phyloP scores from a whole-genome alignment of 495 filamentous ascomycete genomes.

The Neurospora tetrasperma region DNA sequence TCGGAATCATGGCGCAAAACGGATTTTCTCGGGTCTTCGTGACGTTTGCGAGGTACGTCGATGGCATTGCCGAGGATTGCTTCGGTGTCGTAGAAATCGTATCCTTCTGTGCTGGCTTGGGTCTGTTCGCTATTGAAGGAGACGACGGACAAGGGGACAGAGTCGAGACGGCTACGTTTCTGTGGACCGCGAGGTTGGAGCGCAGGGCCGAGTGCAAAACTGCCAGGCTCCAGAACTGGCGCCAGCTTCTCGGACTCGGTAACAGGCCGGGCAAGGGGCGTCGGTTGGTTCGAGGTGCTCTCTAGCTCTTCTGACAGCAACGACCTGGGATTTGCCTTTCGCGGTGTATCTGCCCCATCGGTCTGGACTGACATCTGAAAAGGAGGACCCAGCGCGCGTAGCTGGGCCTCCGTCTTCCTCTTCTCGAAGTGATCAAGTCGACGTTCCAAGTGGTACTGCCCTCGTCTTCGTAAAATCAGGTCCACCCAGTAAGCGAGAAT shows the following conservation, averaged over 20 bases:
- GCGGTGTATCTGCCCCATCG: slow-evolving; percentile 29
- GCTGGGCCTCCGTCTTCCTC: slow-evolving; percentile 19
- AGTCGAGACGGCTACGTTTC: slow-evolving; percentile 31
- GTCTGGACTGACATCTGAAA: slow-evolving; percentile 4
- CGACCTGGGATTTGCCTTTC: slow-evolving; percentile 26
- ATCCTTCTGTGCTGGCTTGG: slow-evolving; percentile 41
- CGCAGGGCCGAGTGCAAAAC: slow-evolving; percentile 32
- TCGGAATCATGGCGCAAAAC: slow-evolving; percentile 61
- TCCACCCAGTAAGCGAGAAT: slow-evolving; percentile 53
- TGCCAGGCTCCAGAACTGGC: slow-evolving; percentile 31
- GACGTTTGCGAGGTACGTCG: slow-evolving; percentile 32
- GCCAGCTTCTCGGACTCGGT: slow-evolving; percentile 31
- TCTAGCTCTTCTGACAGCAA: slow-evolving; percentile 47
- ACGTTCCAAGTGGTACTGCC: slow-evolving; percentile 42
- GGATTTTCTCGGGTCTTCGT: neutral
- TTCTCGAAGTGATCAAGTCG: slow-evolving; percentile 24
- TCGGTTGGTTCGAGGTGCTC: slow-evolving; percentile 67
- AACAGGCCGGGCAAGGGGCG: slow-evolving; percentile 63
- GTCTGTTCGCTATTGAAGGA: slow-evolving; percentile 34
- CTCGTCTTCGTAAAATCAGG: slow-evolving; percentile 48
- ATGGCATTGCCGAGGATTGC: slow-evolving; percentile 31
- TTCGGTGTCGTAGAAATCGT: slow-evolving; percentile 47
- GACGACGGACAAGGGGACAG: slow-evolving; percentile 31
- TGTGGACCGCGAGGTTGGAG: slow-evolving; percentile 18
- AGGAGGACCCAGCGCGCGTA: neutral